Evolutionary conservation across 768 basidiomycete species (phyloP).

Genomic region (Megacollybia marginata): DNA sequence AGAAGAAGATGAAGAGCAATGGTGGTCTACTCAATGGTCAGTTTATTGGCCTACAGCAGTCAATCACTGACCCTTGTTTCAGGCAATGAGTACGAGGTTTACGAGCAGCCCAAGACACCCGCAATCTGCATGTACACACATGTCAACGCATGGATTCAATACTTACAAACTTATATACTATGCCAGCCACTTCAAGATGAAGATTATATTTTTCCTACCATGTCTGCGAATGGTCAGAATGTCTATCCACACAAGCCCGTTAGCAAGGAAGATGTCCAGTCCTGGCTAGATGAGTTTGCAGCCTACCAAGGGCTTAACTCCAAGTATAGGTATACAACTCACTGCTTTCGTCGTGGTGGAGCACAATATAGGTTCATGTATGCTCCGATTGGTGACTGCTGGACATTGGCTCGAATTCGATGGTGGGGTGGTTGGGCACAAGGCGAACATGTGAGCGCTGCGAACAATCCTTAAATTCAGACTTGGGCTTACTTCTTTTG

Average conservation of each 20-base stretch:
- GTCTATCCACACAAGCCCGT: background rate
- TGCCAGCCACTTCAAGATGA: background rate
- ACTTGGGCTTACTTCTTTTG: background rate
- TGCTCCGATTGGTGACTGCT: constrained; percentile 7
- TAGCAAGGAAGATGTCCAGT: background rate
- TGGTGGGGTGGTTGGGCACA: constrained; percentile 18
- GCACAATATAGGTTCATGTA: constrained; percentile 19
- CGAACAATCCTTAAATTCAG: background rate
- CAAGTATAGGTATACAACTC: constrained; percentile 2
- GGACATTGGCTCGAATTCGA: constrained; percentile 9
- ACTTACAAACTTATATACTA: background rate
- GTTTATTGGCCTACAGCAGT: background rate
- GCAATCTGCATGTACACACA: background rate
- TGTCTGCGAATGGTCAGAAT: background rate
- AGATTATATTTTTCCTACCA: background rate
- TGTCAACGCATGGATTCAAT: background rate
- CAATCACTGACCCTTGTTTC: background rate
- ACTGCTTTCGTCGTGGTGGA: too few species aligned
- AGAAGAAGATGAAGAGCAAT: background rate
- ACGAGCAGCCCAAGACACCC: background rate
- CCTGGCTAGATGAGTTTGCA: background rate
- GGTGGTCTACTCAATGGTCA: background rate
- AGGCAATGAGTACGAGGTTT: background rate
- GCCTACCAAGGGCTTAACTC: background rate
- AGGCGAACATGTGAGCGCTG: constrained; percentile 4